Evolutionary conservation across 768 basidiomycete genomes (phyloP).

Genomic region (Lactarius quietus): DNA sequence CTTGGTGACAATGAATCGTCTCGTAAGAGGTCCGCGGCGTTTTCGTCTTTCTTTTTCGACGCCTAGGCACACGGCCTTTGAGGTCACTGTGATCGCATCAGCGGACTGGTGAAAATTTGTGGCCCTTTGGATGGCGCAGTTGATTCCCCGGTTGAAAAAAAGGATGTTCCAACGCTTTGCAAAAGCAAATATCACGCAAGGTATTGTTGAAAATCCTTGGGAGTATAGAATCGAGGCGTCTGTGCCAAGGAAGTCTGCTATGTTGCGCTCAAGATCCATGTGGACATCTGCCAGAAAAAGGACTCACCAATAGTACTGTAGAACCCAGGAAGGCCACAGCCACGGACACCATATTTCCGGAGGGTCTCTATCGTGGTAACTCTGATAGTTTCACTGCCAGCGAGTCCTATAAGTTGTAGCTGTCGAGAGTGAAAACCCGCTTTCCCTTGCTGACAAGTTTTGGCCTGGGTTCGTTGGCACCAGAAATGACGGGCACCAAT

Average conservation of each 20-base stretch:
- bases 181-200: conserved; percentile 95
- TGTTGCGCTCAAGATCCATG: conserved; percentile 52
- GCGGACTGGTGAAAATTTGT: conserved; percentile 90
- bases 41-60: conserved; percentile 90
- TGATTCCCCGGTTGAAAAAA: conserved; percentile 96
- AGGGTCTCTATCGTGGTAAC: conserved; percentile 81
- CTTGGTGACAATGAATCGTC: conserved; percentile 94
- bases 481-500: no score
- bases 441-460: conserved; percentile 70
- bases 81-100: conserved; percentile 98
- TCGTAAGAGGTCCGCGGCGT: conserved; percentile 74
- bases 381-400: conserved; percentile 87
- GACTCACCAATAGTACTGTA: conserved; percentile 89
- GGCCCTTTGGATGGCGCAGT: conserved; percentile 94
- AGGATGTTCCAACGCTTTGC: conserved; percentile 97
- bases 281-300: conserved; percentile 70
- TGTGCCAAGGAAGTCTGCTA: conserved; percentile 87
- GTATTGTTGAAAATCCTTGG: conserved; percentile 87
- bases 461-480: conserved; percentile 82
- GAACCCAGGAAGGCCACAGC: conserved; percentile 95
- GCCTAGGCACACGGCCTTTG: conserved; percentile 89
- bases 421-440: conserved; percentile 75
- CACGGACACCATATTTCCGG: conserved; percentile 86
- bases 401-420: conserved; percentile 90
- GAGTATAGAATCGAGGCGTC: conserved; percentile 91